Evolutionary conservation across 2,329 filamentous ascomycete genomes (phyloP), one percentile per base, ranked within the genome.

Genomic region (Exophiala sp.): DNA sequence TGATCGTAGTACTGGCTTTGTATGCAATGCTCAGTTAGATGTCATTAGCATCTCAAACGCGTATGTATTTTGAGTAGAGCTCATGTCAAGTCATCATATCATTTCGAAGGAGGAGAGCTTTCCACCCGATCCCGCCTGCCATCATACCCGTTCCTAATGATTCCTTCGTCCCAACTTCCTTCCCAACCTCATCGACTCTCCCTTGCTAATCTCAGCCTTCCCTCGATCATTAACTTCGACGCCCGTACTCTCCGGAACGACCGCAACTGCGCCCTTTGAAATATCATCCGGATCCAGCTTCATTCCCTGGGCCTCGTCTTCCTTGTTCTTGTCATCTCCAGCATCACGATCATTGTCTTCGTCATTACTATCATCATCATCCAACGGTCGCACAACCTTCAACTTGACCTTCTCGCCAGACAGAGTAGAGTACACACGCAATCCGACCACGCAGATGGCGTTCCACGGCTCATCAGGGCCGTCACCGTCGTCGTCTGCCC

Each of bases 361-460:
- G 5, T 41, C 52, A 33, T 42, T 44, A 2, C 29, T 29, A 39
- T 36, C 33, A 12, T 45, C 36, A 18, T 18, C 36, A 8, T 39
- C 51, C 10, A 35, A 38, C 20, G 56, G 56, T 10, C 45, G 34
- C 1, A 56, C 41, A 16, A 56, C 53, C 20, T 46, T 53, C 38
- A 59, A 46, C 36, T 42, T 54, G 47, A 59, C 44, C 3, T 38
- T 45, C 12, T 54, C 57, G 24, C 47, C 57, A 14, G 36, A n/a
- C 11, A 59, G 39, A 14, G 57, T 68, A 61, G n/a, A 67, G 62
- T 82, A 84, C 0, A 85, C 80, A 5, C 80, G 71, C 29, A 85
- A 65, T 0, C 82, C 82, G 3, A 84, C 75, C 12, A 84, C 80
- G 57, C 79, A 82, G 1, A 83, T 74, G 0, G 82, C 82, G 61